Percentiles rank a stretch among this genome's conserved stretches.
These are phyloP conservation scores for Coprinopsis marcescibilis DNA, from an alignment of 768 basidiomycete species.

Conservation along the genomic window DNA sequence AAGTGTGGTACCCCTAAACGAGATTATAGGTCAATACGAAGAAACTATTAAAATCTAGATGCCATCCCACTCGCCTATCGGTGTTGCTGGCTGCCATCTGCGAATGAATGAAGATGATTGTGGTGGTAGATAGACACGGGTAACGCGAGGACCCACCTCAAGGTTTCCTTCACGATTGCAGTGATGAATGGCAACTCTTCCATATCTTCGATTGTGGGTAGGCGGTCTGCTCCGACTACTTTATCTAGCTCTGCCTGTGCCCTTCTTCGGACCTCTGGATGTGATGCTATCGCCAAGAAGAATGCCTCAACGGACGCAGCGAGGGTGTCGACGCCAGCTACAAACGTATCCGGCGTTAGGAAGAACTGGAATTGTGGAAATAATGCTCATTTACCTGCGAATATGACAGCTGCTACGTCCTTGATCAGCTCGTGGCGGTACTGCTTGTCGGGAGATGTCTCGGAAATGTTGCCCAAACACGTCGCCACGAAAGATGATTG, in stretches of 20 bases:
- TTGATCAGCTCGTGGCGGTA: neutral
- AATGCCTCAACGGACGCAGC: conserved; percentile 10
- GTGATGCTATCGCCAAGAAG: conserved; percentile 12
- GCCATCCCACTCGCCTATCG: conserved; percentile 18
- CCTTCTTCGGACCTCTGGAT: conserved; percentile 29
- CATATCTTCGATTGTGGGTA: conserved; percentile 30
- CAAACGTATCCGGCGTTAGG: conserved; percentile 12
- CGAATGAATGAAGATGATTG: no score
- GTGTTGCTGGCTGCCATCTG: conserved; percentile 23
- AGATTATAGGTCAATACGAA: neutral
- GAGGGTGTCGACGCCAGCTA: conserved; percentile 11
- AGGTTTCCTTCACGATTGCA: conserved; percentile 28
- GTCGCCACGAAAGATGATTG: conserved; percentile 5
- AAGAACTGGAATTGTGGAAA: conserved; percentile 24
- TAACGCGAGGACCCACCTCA: conserved; percentile 11
- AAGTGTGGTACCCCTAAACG: conserved; percentile 27
- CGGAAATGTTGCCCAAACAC: conserved; percentile 10
- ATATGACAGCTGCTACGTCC: conserved; percentile 12
- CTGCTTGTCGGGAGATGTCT: neutral
- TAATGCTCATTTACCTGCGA: conserved; percentile 11
- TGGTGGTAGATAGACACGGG: neutral
- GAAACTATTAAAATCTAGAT: neutral
- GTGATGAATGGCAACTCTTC: conserved; percentile 29
- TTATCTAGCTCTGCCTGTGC: conserved; percentile 36
- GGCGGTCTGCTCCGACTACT: conserved; percentile 18